Percentiles rank a stretch among this genome's conserved stretches.
Conservation (phyloP, 345 rosid species). For the Draba incana region DNA sequence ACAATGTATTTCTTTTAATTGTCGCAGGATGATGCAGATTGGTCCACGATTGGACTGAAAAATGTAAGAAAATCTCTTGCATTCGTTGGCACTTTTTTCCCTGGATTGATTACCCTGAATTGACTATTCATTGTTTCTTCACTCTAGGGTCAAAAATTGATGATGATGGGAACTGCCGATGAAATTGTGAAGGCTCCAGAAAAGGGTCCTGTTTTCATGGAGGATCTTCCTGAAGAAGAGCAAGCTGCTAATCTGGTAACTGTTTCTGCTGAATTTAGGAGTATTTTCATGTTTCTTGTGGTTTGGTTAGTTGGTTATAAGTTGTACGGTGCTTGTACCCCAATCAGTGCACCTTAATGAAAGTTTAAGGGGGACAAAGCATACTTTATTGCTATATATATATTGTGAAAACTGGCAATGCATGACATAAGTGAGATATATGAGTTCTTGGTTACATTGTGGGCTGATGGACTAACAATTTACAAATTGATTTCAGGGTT, state of each 20-base stretch:
- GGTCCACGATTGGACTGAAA: constrained; percentile 72
- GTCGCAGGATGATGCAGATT: constrained; percentile 87
- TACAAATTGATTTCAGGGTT: constrained; percentile 62
- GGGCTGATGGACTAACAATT: constrained; percentile 46
- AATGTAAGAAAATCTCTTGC: constrained; percentile 42
- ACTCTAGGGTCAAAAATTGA: constrained; percentile 76
- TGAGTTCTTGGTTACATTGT: constrained; percentile 72
- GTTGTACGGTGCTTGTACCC: background rate
- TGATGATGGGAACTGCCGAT: constrained; percentile 95
- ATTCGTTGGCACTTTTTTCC: background rate
- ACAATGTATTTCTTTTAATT: constrained; percentile 16
- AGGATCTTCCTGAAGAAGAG: constrained; percentile 93
- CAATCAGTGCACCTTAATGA: background rate
- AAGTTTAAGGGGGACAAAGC: background rate
- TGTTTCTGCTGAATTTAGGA: constrained; percentile 2
- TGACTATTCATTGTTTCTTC: background rate
- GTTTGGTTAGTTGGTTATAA: background rate
- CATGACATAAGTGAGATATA: no score
- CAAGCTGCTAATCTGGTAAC: constrained; percentile 62
- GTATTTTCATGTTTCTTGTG: background rate
- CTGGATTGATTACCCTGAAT: background rate
- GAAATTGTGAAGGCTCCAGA: constrained; percentile 89
- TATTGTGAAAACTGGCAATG: background rate
- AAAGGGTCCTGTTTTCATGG: constrained; percentile 79
- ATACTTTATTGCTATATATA: background rate